Percentiles rank a stretch among this genome's conserved stretches.
Conservation (phyloP, 2,329 filamentous ascomycete species). For the Ceratocystis ficicola region DNA sequence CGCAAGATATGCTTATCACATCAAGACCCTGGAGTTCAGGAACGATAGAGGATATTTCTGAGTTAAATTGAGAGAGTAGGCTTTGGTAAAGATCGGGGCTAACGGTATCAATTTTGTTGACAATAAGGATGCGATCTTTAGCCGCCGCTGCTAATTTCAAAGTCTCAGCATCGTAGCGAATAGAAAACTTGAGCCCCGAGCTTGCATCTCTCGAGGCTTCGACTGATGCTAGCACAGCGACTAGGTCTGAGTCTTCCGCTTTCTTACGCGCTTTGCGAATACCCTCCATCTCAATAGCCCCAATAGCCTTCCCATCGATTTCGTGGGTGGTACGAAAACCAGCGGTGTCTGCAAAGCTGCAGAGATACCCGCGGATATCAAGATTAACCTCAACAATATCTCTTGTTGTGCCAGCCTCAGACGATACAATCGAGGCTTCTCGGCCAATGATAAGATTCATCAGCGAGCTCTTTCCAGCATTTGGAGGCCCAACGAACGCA, state of each 20-base stretch:
- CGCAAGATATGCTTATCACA: conserved; percentile 30
- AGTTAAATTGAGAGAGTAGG: conserved; percentile 11
- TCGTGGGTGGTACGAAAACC: conserved; percentile 52
- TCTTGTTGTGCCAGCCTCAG: conserved; percentile 82
- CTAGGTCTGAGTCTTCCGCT: conserved; percentile 71
- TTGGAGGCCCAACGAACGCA: conserved; percentile 79
- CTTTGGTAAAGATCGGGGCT: conserved; percentile 31
- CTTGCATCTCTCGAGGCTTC: conserved; percentile 33
- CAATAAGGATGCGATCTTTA: conserved; percentile 39
- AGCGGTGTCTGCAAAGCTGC: conserved; percentile 90
- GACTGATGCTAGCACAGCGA: conserved; percentile 68
- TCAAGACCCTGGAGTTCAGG: conserved; percentile 32
- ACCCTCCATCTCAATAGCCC: conserved; percentile 73
- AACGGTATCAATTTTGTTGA: conserved; percentile 51
- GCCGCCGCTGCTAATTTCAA: conserved; percentile 41
- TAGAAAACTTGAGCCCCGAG: conserved; percentile 27
- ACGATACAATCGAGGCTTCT: conserved; percentile 89
- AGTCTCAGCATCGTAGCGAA: conserved; percentile 44
- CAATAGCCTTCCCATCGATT: conserved; percentile 36
- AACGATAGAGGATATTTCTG: conserved; percentile 25
- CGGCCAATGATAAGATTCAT: conserved; percentile 82
- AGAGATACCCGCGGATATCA: conserved; percentile 80
- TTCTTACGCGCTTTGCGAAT: conserved; percentile 75
- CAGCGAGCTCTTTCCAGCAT: conserved; percentile 87
- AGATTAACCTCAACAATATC: conserved; percentile 88